Evolutionary conservation across 169 alveolate genomes (phyloP).

Genomic region (Plasmodium gonderi): DNA sequence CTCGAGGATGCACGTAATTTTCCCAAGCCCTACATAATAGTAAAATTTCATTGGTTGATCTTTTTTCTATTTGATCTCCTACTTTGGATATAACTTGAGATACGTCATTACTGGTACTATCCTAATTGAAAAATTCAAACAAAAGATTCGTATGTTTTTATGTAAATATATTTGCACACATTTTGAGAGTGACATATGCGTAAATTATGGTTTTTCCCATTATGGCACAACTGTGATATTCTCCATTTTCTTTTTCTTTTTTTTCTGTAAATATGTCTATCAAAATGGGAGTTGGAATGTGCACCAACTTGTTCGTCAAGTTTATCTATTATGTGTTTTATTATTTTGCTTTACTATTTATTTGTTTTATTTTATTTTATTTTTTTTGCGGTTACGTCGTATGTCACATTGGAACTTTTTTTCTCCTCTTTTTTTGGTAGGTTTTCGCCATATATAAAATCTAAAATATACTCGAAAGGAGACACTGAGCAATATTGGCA

Average conservation of each 20-base stretch:
- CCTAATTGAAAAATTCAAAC: constrained; percentile 25
- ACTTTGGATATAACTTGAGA: constrained; percentile 71
- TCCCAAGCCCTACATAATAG: constrained; percentile 92
- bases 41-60: constrained; percentile 91
- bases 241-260: neutral
- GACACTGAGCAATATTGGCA: constrained; percentile 73
- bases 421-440: constrained; percentile 64
- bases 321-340: no score
- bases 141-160: neutral
- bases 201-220: neutral
- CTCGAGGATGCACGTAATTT: constrained; percentile 93
- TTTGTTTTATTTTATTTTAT: neutral
- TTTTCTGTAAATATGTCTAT: neutral
- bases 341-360: neutral
- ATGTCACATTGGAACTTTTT: constrained; percentile 59
- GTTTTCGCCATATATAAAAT: constrained; percentile 64
- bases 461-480: constrained; percentile 67
- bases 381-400: constrained; percentile 63
- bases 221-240: neutral
- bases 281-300: neutral
- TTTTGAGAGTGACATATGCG: neutral
- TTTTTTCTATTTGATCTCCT: constrained; percentile 81
- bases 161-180: neutral
- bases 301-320: neutral
- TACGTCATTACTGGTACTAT: constrained; percentile 70